Evolutionary conservation across 1,139 yeast species (phyloP).

Genomic region (Hansenula lynferdii): DNA sequence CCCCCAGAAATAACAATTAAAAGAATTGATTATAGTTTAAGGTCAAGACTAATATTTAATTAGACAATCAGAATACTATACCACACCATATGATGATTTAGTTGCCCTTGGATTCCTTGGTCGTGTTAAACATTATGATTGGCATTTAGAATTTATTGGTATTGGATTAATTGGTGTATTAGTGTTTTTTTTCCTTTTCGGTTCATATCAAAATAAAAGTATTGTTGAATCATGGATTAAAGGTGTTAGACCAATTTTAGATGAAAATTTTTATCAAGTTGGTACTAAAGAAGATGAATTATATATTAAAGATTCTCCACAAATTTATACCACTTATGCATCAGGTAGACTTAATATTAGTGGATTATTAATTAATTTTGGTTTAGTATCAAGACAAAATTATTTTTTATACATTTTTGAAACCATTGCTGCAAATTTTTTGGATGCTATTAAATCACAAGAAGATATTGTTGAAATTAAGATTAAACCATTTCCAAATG

Average conservation of each 20-base stretch:
- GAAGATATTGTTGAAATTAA: slow-evolving; percentile 58
- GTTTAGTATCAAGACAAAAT: slow-evolving; percentile 78
- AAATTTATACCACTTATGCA: slow-evolving; percentile 74
- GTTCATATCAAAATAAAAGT: slow-evolving; percentile 52
- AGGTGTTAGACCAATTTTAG: slow-evolving; percentile 44
- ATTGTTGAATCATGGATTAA: slow-evolving; percentile 50
- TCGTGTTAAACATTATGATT: slow-evolving; percentile 49
- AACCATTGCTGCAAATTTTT: slow-evolving; percentile 39
- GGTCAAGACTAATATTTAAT: slow-evolving; percentile 7
- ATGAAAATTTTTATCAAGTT: slow-evolving; percentile 71
- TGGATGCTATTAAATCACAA: slow-evolving; percentile 40
- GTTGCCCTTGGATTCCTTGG: slow-evolving; percentile 42
- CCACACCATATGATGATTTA: slow-evolving; percentile 47
- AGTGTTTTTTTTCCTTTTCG: slow-evolving; percentile 43
- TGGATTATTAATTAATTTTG: slow-evolving; percentile 55
- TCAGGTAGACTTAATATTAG: slow-evolving; percentile 82
- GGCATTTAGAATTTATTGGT: slow-evolving; percentile 69
- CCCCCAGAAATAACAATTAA: background rate
- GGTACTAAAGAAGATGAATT: slow-evolving; percentile 53
- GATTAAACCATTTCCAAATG: slow-evolving; percentile 53
- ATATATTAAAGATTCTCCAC: slow-evolving; percentile 64
- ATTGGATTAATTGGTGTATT: slow-evolving; percentile 44
- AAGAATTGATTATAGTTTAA: no score
- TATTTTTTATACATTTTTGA: slow-evolving; percentile 60
- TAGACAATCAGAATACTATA: slow-evolving; percentile 28